These are phyloP conservation scores for Linum usitatissimum DNA, from an alignment of 345 rosid species.

Conservation along the genomic window DNA sequence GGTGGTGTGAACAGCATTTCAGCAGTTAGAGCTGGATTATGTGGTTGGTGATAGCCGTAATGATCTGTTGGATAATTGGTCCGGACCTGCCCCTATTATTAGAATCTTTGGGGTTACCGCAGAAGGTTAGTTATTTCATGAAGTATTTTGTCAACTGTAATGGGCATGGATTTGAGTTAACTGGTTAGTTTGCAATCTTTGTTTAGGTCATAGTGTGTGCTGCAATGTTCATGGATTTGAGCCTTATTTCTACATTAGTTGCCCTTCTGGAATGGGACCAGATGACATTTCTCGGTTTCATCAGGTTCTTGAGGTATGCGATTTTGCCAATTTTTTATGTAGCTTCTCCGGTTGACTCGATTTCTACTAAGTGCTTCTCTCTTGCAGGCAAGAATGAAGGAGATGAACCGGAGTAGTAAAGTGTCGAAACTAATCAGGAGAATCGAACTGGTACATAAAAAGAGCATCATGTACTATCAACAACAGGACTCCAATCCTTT, in stretches of 20 bases:
- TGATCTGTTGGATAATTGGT: slow-evolving; percentile 48
- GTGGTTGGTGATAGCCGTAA: slow-evolving; percentile 50
- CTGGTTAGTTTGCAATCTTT: neutral
- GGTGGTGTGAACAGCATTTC: slow-evolving; percentile 41
- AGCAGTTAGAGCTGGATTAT: slow-evolving; percentile 94
- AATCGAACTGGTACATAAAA: slow-evolving; percentile 65
- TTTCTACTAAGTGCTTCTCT: slow-evolving; percentile 9
- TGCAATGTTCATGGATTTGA: slow-evolving; percentile 93
- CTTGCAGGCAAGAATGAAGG: slow-evolving; percentile 74
- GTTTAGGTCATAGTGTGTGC: slow-evolving; percentile 82
- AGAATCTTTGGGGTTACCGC: slow-evolving; percentile 80
- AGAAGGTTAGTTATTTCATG: slow-evolving; percentile 43
- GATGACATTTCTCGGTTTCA: slow-evolving; percentile 81
- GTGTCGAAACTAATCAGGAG: slow-evolving; percentile 48
- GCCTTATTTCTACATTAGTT: slow-evolving; percentile 84
- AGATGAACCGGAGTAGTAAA: slow-evolving; percentile 46
- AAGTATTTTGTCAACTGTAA: neutral
- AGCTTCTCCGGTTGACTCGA: slow-evolving; percentile 2
- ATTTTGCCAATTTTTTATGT: slow-evolving; percentile 2
- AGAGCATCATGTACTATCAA: slow-evolving; percentile 91
- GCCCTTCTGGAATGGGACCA: slow-evolving; percentile 87
- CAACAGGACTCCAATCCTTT: slow-evolving; percentile 66
- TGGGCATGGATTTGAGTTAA: neutral
- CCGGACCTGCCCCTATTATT: slow-evolving; percentile 74
- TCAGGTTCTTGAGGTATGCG: slow-evolving; percentile 70